These are phyloP conservation scores for Fusarium fujikuroi DNA, from an alignment of 2,329 filamentous ascomycete species.

Conservation along the genomic window DNA sequence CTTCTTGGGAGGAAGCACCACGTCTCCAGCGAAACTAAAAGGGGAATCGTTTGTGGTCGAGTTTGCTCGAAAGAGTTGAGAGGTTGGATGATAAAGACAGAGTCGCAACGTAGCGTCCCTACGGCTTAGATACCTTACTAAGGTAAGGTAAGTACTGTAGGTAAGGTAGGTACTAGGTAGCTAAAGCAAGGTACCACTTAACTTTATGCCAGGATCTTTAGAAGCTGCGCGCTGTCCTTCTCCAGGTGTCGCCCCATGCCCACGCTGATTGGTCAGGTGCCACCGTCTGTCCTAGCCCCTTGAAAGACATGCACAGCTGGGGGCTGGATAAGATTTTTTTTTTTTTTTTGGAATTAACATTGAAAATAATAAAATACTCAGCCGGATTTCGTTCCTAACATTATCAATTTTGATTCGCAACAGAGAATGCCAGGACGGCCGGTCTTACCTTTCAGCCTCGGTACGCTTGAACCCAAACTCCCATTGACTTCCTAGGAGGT, in stretches of 20 bases:
- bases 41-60: slow-evolving; percentile 6
- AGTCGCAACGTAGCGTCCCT: slow-evolving; percentile 29
- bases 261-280: slow-evolving; percentile 42
- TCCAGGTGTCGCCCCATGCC: slow-evolving; percentile 43
- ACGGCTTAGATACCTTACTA: slow-evolving; percentile 2
- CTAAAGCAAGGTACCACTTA: slow-evolving; percentile 33
- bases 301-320: background rate
- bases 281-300: slow-evolving; percentile 7
- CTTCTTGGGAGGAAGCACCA: slow-evolving; percentile 18
- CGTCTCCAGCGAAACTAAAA: slow-evolving; percentile 22
- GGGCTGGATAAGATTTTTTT: background rate
- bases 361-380: background rate
- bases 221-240: slow-evolving; percentile 39
- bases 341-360: background rate
- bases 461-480: background rate
- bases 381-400: background rate
- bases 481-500: background rate
- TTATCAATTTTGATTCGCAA: background rate
- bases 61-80: slow-evolving; percentile 20
- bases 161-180: background rate
- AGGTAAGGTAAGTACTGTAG: background rate
- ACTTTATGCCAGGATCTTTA: slow-evolving; percentile 14
- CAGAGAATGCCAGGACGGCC: background rate
- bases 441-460: background rate
- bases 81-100: slow-evolving; percentile 34